Evolutionary conservation across 75 land plant species (phyloP).

Genomic region (Picea sitchensis): DNA sequence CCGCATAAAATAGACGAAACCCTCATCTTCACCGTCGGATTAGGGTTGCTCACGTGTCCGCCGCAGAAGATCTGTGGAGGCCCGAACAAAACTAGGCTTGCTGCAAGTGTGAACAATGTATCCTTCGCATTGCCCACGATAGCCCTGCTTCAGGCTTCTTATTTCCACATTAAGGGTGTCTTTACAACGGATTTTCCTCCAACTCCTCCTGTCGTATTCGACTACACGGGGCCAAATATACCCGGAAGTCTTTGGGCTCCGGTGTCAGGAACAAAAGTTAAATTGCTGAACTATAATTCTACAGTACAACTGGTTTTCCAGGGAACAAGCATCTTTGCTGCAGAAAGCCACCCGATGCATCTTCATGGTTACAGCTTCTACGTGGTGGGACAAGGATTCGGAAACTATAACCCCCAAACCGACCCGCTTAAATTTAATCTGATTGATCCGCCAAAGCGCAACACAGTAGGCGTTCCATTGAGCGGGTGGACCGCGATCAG

Average conservation of each 20-base stretch:
- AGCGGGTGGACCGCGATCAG: too few species aligned
- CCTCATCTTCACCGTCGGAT: constrained; percentile 38
- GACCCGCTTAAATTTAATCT: too few species aligned
- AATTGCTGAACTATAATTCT: constrained; percentile 26
- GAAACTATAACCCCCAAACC: constrained; percentile 24
- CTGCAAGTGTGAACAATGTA: constrained; percentile 31
- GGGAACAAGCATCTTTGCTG: constrained; percentile 32
- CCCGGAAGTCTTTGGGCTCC: constrained; percentile 15
- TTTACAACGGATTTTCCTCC: constrained; percentile 22
- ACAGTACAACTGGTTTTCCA: constrained; percentile 44
- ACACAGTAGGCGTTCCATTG: constrained; percentile 33
- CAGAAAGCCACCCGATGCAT: constrained; percentile 48
- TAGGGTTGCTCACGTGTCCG: constrained; percentile 26
- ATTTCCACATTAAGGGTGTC: constrained; percentile 2
- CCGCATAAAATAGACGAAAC: constrained; percentile 22
- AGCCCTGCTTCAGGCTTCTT: constrained; percentile 32
- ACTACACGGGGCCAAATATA: constrained; percentile 17
- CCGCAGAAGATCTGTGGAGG: constrained; percentile 26
- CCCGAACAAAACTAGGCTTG: constrained; percentile 17
- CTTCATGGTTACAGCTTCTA: too few species aligned
- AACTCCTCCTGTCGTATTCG: constrained; percentile 9
- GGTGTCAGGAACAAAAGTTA: constrained; percentile 27
- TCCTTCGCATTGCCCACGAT: constrained; percentile 23
- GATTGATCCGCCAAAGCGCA: constrained; percentile 15
- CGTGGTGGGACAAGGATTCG: constrained; percentile 38